Evolutionary conservation across 306 rosid genomes (phyloP), one percentile per base, ranked within the genome.

Genomic region (Rosa rugosa): DNA sequence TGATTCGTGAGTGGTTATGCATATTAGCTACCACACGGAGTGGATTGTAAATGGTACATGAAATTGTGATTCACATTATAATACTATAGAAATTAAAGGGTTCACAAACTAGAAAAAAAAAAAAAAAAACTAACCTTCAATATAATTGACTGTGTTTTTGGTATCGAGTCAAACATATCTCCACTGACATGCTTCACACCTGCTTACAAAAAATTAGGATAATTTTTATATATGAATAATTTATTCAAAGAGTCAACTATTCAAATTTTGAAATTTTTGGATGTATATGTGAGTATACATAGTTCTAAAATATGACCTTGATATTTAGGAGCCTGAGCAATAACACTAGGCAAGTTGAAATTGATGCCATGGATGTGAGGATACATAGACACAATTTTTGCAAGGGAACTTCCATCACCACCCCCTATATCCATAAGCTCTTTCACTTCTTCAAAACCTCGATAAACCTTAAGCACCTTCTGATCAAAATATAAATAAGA

Each of bases 131-230:
- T 3, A 42, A 71, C 82, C 77, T 46, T 60, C 57, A 71, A 4
- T 45, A 71, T 59, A 59, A 79, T 59, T 10, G 82, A 34, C 9
- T 59, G 62, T 27, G 72, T 34, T 6, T 36, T 59, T 2, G 82
- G 82, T 27, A 79, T 57, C 0, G 77, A 27, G n/a, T 12, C 63
- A 71, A 71, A 71, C 82, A 79, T 71, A 71, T 71, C 53, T 71
- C 82, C 77, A 14, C 50, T 44, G 2, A 41, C 49, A 27, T 71
- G 64, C 45, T 71, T 49, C 46, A 71, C 59, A 60, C 71, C 77
- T 71, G 36, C 17, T 47, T 20, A 42, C 17, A 47, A 3, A 47
- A 47, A 12, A 47, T 0, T 12, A 47, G 17, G 17, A 47, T 12
- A 4, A 12, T 47, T 12, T 2, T 12, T 47, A 47, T 47, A 47